A percentile compares a stretch with the other conserved stretches of the same genome.
Conservation (phyloP, 805 yeast genomes). For the Komagataella pastoris region DNA sequence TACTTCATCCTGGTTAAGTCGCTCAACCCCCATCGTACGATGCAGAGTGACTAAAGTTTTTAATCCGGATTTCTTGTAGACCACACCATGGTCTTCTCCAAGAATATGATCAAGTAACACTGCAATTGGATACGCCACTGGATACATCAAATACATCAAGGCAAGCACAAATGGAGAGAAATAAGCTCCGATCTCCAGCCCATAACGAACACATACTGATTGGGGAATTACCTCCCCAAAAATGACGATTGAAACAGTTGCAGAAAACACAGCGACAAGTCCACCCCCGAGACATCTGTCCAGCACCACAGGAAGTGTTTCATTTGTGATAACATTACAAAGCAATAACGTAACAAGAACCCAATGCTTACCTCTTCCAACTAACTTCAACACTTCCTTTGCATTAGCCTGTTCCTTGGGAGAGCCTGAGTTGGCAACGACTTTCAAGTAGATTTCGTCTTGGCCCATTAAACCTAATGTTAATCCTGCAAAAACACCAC, state of each 20-base stretch:
- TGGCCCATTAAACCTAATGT: conserved; percentile 98
- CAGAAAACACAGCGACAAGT: conserved; percentile 87
- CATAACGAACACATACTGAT: conserved; percentile 84
- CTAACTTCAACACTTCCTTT: conserved; percentile 51
- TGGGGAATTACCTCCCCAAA: conserved; percentile 98
- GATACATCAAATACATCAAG: conserved; percentile 84
- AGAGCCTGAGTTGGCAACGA: conserved; percentile 81
- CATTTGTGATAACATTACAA: conserved; percentile 86
- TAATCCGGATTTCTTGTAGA: conserved; percentile 84
- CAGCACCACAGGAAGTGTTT: conserved; percentile 84
- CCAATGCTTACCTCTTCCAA: conserved; percentile 90
- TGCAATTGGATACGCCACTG: conserved; percentile 87
- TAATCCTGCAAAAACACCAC: conserved; percentile 87
- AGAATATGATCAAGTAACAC: conserved; percentile 62
- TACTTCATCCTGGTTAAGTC: conserved; percentile 89
- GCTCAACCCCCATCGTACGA: conserved; percentile 88
- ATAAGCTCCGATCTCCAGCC: conserved; percentile 80
- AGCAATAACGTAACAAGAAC: conserved; percentile 78
- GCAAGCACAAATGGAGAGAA: conserved; percentile 79
- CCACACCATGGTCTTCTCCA: conserved; percentile 95
- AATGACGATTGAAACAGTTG: conserved; percentile 86
- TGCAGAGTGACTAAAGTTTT: conserved; percentile 90
- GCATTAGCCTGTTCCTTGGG: conserved; percentile 55
- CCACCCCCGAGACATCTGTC: conserved; percentile 95
- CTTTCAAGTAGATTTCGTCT: conserved; percentile 89